These are phyloP conservation scores for Cairneyella variabilis DNA, from an alignment of 495 filamentous ascomycete species.

Conservation along the genomic window DNA sequence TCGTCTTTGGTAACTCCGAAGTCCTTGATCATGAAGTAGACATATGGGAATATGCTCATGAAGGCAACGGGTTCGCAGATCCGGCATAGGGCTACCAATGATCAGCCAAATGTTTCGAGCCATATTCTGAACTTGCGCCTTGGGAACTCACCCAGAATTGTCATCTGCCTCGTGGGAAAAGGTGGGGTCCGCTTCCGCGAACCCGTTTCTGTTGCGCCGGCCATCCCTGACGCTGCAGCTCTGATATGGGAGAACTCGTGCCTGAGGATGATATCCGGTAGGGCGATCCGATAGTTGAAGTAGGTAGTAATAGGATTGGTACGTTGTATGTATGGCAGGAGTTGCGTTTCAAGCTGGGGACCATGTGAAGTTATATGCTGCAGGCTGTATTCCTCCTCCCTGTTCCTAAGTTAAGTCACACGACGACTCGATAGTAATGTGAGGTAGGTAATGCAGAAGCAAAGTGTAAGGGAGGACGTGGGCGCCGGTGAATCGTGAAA, in stretches of 20 bases:
- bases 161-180: conserved; percentile 57
- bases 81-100: conserved; percentile 69
- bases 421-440: not conserved
- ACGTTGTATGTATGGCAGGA: not conserved
- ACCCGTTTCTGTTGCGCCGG: conserved; percentile 14
- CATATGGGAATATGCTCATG: conserved; percentile 99
- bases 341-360: conserved; percentile 9
- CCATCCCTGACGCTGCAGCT: conserved; percentile 11
- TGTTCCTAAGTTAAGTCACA: too few relatives aligned
- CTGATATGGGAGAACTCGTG: not conserved
- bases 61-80: conserved; percentile 99
- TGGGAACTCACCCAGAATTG: conserved; percentile 64
- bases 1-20: conserved; percentile 73
- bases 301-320: not conserved
- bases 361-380: conserved; percentile 18
- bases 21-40: conserved; percentile 94
- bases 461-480: conserved; percentile 1
- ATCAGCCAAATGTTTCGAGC: not conserved
- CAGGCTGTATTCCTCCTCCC: not conserved
- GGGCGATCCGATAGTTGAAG: too few relatives aligned
- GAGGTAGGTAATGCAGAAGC: not conserved
- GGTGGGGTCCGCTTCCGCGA: conserved; percentile 29
- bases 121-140: not conserved
- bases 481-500: not conserved
- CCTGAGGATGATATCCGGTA: too few relatives aligned